Evolutionary conservation across 2,329 filamentous ascomycete genomes (phyloP), one percentile per base, ranked within the genome.

Genomic region (Ophiostoma sp.): DNA sequence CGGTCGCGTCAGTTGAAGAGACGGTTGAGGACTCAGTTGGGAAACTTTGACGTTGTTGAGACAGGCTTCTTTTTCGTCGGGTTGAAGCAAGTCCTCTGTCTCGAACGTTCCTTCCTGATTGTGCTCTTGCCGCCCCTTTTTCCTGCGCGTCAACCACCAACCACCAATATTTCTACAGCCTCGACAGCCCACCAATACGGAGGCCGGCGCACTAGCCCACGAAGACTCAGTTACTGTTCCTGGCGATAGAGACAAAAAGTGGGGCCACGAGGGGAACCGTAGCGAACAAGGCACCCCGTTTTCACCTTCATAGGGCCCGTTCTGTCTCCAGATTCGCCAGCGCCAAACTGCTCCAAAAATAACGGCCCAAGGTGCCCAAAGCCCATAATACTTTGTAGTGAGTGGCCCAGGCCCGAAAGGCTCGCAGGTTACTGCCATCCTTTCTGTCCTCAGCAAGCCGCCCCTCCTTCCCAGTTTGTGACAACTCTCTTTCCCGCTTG

Each of bases 401-500:
- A 4, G 42, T 28, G 36, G 61, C 36, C 36, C 61, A 66, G 61
- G 59, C 59, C 59, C 42, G 19, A 48, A 12, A 48, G 42, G 36
- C 61, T 64, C 9, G 31, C 57, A 57, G 42, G 25, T 8, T 12
- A 45, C 61, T 66, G n/a, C 17, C 31, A 57, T 28, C 36, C 52
- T 42, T 36, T 52, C 36, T 25, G 45, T 39, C 19, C 57, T 45
- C 63, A 55, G 17, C 31, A 39, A 39, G 42, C 64, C 70, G 70
- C 70, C 73, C 73, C 73, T 74, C 73, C 73, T 74, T 72, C 59
- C 73, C 70, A 59, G 36, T 70, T 70, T 74, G 72, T 74, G 61
- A 69, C 69, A 69, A 69, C 61, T 57, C 42, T 48, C 15, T 33
- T 48, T 57, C 68, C 72, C 61, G 61, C 72, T 64, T 70, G 63